Evolutionary conservation across 2,329 filamentous ascomycete species (phyloP).

Genomic region (Neocucurbitaria cava): DNA sequence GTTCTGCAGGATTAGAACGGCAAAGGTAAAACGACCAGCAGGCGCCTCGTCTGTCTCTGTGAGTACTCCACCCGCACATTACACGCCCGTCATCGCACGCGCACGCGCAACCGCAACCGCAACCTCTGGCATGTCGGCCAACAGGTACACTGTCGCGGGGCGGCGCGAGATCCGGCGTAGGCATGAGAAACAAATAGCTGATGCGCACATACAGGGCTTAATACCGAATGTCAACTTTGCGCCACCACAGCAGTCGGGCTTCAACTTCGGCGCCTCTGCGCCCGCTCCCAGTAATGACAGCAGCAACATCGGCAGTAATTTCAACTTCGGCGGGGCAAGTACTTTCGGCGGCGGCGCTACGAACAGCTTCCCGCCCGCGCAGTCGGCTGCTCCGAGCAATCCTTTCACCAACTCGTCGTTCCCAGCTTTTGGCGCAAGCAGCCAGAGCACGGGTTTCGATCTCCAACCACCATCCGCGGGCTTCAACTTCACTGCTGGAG

Average conservation of each 20-base stretch:
- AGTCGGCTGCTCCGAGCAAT: constrained; percentile 30
- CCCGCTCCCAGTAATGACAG: constrained; percentile 19
- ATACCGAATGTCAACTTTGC: constrained; percentile 31
- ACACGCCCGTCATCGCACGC: constrained; percentile 5
- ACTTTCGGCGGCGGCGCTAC: constrained; percentile 29
- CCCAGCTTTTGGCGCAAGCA: constrained; percentile 37
- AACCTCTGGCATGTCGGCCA: constrained; percentile 7
- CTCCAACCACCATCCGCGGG: constrained; percentile 28
- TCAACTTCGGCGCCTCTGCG: constrained; percentile 34
- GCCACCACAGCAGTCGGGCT: constrained; percentile 21
- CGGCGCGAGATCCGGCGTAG: constrained; percentile 15
- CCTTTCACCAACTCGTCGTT: constrained; percentile 41
- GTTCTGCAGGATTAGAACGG: constrained; percentile 33
- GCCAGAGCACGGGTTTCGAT: constrained; percentile 29
- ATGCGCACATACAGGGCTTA: constrained; percentile 27
- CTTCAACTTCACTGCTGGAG: constrained; percentile 38
- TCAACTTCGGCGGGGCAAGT: constrained; percentile 17
- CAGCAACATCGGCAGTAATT: constrained; percentile 13
- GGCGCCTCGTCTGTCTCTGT: constrained; percentile 36
- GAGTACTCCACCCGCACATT: constrained; percentile 23
- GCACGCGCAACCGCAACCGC: constrained; percentile 3
- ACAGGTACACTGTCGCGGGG: constrained; percentile 11
- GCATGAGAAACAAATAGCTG: constrained; percentile 21
- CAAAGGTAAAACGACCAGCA: constrained; percentile 32
- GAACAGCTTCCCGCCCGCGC: constrained; percentile 43